Conservation (phyloP, 2,329 filamentous ascomycete genomes). For the Penicillium janthinellum region DNA sequence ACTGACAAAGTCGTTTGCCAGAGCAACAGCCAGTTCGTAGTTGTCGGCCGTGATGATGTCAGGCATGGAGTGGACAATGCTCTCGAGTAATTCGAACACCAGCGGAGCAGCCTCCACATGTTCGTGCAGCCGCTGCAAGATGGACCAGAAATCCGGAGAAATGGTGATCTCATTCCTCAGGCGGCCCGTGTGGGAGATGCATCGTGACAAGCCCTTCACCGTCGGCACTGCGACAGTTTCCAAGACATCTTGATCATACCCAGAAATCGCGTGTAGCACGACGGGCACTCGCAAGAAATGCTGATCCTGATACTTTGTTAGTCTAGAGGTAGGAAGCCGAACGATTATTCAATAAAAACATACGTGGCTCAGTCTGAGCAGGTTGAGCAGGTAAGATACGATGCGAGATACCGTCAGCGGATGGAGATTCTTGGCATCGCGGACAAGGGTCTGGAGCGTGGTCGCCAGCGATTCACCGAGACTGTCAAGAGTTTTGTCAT, state of each 20-base stretch:
- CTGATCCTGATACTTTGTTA: conserved; percentile 62
- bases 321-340: conserved; percentile 2
- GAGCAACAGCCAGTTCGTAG: conserved; percentile 80
- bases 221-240: conserved; percentile 75
- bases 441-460: conserved; percentile 76
- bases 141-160: conserved; percentile 95
- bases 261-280: conserved; percentile 86
- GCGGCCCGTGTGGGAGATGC: conserved; percentile 74
- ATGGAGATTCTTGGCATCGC: conserved; percentile 78
- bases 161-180: conserved; percentile 91
- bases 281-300: conserved; percentile 91
- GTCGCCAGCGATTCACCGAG: conserved; percentile 81
- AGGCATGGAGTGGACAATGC: conserved; percentile 69
- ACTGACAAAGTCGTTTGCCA: conserved; percentile 88
- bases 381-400: conserved; percentile 80
- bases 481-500: conserved; percentile 69
- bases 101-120: conserved; percentile 70
- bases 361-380: conserved; percentile 84
- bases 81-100: conserved; percentile 86
- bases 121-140: conserved; percentile 73
- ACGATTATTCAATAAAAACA: conserved; percentile 38
- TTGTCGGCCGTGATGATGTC: conserved; percentile 92
- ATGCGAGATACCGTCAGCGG: conserved; percentile 80
- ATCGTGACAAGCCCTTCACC: conserved; percentile 75
- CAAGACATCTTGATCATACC: conserved; percentile 75